These are phyloP conservation scores for Xylariales sp. DNA, from an alignment of 2,329 filamentous ascomycete genomes.

Conservation along the genomic window DNA sequence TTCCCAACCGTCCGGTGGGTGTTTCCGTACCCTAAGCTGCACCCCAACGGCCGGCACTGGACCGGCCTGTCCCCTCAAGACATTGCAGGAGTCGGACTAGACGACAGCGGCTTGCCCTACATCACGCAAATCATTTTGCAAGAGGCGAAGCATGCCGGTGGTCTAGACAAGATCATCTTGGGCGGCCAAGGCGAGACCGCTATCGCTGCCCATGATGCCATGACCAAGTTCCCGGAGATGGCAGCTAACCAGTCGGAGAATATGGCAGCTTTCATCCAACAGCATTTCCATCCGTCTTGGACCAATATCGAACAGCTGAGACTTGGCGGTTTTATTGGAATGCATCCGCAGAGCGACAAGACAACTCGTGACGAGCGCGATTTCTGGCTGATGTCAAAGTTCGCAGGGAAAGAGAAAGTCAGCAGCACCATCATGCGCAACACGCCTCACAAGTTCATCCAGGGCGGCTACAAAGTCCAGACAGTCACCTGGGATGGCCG, in stretches of 20 bases:
- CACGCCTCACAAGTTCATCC: constrained; percentile 18
- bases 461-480: constrained; percentile 15
- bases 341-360: constrained; percentile 12
- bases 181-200: constrained; percentile 18
- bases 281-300: background rate
- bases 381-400: constrained; percentile 10
- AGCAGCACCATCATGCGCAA: constrained; percentile 13
- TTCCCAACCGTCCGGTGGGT: constrained; percentile 16
- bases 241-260: background rate
- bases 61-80: constrained; percentile 9
- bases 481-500: constrained; percentile 12
- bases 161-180: constrained; percentile 14
- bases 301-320: constrained; percentile 1
- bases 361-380: constrained; percentile 13
- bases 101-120: constrained; percentile 11
- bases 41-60: constrained; percentile 8
- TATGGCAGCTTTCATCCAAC: constrained; percentile 3
- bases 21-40: constrained; percentile 14
- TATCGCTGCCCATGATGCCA: constrained; percentile 15
- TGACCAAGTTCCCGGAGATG: constrained; percentile 13
- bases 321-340: constrained; percentile 15
- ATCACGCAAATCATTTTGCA: constrained; percentile 16
- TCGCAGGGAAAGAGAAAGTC: background rate
- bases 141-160: constrained; percentile 12
- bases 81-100: constrained; percentile 6